Evolutionary conservation across 306 rosid genomes (phyloP).

Genomic region (Acmispon strigosus): DNA sequence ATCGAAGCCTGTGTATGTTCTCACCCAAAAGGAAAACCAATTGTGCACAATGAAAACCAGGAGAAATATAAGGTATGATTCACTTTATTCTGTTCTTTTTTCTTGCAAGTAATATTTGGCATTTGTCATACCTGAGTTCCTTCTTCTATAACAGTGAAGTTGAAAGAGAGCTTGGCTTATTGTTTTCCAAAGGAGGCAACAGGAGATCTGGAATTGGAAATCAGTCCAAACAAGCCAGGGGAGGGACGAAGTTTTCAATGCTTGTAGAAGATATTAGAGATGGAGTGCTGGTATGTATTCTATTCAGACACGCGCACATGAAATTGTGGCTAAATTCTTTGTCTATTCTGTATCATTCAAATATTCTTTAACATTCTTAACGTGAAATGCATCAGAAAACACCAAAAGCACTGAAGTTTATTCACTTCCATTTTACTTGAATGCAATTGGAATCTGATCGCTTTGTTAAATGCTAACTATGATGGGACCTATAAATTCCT

Average conservation of each 20-base stretch:
- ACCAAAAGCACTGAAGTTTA: not conserved
- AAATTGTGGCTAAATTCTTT: not conserved
- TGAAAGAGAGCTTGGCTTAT: slow-evolving; percentile 81
- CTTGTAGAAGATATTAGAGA: slow-evolving; percentile 94
- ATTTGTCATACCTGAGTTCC: not conserved
- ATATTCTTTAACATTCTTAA: slow-evolving; percentile 15
- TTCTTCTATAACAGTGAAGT: slow-evolving; percentile 68
- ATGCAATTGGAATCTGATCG: not conserved
- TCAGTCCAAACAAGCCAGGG: slow-evolving; percentile 58
- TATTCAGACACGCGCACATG: not conserved
- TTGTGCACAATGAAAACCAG: slow-evolving; percentile 95
- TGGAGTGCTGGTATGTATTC: slow-evolving; percentile 79
- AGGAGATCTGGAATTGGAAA: slow-evolving; percentile 61
- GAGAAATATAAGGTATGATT: slow-evolving; percentile 70
- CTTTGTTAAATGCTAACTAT: not conserved
- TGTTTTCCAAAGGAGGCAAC: slow-evolving; percentile 77
- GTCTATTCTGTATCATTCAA: not conserved
- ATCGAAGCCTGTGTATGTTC: slow-evolving; percentile 89
- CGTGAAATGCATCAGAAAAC: not conserved
- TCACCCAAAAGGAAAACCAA: slow-evolving; percentile 82
- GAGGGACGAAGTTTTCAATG: slow-evolving; percentile 78
- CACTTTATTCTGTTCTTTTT: not conserved
- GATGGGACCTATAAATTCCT: not conserved
- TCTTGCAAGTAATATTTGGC: not conserved
- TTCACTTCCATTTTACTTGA: not conserved